phyloP scores from a whole-genome alignment of 306 rosid species.

The Abrus pulchellus region DNA sequence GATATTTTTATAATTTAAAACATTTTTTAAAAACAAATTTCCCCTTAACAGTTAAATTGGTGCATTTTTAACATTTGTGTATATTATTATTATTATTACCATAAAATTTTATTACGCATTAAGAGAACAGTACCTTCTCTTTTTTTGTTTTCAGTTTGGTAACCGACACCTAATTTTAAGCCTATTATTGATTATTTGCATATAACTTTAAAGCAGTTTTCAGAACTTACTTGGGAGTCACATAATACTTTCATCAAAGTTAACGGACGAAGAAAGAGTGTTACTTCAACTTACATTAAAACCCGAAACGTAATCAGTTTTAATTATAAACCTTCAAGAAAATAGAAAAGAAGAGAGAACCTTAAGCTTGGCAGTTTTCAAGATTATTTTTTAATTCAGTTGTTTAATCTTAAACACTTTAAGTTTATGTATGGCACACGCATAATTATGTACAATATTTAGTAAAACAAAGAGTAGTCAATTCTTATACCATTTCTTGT shows the following conservation, averaged over 20 bases:
- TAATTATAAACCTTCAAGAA: not conserved
- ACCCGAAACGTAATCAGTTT: slow-evolving; percentile 9
- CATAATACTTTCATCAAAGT: slow-evolving; percentile 38
- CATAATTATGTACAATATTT: not conserved
- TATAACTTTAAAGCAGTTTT: slow-evolving; percentile 21
- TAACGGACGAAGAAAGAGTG: slow-evolving; percentile 37
- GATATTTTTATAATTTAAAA: no score
- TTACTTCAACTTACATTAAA: slow-evolving; percentile 12
- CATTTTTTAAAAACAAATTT: no score
- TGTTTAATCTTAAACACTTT: slow-evolving; percentile 17
- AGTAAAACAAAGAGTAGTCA: slow-evolving; percentile 38
- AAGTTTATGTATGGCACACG: slow-evolving; percentile 4
- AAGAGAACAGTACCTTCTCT: not conserved
- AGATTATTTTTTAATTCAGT: slow-evolving; percentile 6
- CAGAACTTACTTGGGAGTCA: slow-evolving; percentile 29
- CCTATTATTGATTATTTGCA: slow-evolving; percentile 25
- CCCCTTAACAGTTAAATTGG: no score
- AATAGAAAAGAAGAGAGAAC: slow-evolving; percentile 2
- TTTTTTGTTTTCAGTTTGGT: no score
- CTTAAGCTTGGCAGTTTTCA: slow-evolving; percentile 7
- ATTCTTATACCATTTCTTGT: slow-evolving; percentile 40
- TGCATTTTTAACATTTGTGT: no score
- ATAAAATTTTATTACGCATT: not conserved
- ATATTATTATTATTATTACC: no score
- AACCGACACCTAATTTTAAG: slow-evolving; percentile 41